These are phyloP conservation scores for Fraxinus latifolia DNA, from an alignment of 305 asterid genomes.

Conservation along the genomic window DNA sequence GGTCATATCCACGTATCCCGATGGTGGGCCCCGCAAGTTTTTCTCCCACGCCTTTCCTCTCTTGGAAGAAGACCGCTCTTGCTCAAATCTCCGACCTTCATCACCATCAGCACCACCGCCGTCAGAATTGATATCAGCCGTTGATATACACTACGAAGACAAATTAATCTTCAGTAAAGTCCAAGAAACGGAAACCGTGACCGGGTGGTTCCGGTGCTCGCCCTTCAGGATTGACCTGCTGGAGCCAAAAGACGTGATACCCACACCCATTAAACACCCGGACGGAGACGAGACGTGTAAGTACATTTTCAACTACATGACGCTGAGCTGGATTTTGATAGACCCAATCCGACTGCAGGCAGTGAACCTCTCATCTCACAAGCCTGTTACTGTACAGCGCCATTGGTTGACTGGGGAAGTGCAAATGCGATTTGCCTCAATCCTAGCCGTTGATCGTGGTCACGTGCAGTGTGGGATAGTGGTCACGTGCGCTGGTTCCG, in stretches of 20 bases:
- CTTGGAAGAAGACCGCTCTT: neutral
- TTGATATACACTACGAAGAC: slow-evolving; percentile 50
- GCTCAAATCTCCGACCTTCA: slow-evolving; percentile 6
- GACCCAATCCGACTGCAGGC: slow-evolving; percentile 47
- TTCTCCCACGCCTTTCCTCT: slow-evolving; percentile 55
- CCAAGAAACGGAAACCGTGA: slow-evolving; percentile 55
- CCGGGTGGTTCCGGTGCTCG: slow-evolving; percentile 81
- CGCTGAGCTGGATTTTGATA: slow-evolving; percentile 69
- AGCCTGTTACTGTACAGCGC: slow-evolving; percentile 58
- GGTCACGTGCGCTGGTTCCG: slow-evolving; percentile 63
- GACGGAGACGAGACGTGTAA: slow-evolving; percentile 39
- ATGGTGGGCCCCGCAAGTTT: slow-evolving; percentile 62
- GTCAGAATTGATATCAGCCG: slow-evolving; percentile 60
- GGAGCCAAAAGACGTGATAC: slow-evolving; percentile 63
- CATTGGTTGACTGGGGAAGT: slow-evolving; percentile 90
- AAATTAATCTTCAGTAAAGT: slow-evolving; percentile 41
- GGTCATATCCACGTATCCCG: slow-evolving; percentile 41
- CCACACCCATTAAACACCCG: slow-evolving; percentile 46
- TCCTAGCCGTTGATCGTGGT: slow-evolving; percentile 37
- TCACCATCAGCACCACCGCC: slow-evolving; percentile 8
- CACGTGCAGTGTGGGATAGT: slow-evolving; percentile 59
- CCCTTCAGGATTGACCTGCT: slow-evolving; percentile 74
- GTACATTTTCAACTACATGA: slow-evolving; percentile 33
- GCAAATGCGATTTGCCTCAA: slow-evolving; percentile 55
- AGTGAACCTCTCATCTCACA: slow-evolving; percentile 58